phyloP scores from a whole-genome alignment of 371 early-diverging fungal species.

The Mortierella sp. region DNA sequence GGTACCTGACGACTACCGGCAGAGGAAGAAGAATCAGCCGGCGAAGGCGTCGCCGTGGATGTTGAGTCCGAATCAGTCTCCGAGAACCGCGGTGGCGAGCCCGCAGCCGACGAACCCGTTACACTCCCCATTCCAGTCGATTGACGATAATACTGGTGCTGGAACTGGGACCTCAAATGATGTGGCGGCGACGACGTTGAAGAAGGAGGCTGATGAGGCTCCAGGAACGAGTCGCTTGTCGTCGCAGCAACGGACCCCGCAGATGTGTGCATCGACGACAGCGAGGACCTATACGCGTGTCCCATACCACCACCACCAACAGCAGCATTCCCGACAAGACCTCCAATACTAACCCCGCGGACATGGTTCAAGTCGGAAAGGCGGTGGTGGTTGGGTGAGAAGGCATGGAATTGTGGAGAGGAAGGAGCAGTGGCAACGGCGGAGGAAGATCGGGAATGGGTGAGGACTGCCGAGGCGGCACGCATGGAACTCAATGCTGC shows the following conservation, averaged over 20 bases:
- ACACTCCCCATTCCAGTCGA: neutral
- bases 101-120: neutral
- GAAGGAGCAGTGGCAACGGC: neutral
- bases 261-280: constrained; percentile 32
- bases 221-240: constrained; percentile 23
- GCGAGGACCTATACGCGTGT: constrained; percentile 21
- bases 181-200: constrained; percentile 15
- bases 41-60: neutral
- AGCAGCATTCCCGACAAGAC: neutral
- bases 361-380: neutral
- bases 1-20: neutral
- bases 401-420: neutral
- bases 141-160: constrained; percentile 29
- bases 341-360: neutral
- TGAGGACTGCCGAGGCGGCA: constrained; percentile 25
- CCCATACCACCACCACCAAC: neutral
- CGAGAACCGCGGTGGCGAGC: constrained; percentile 9
- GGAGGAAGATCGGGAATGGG: neutral
- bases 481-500: constrained; percentile 24
- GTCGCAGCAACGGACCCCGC: constrained; percentile 6
- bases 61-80: constrained; percentile 9
- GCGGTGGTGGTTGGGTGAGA: neutral
- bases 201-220: constrained; percentile 26
- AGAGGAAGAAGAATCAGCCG: neutral
- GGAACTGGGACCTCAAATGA: constrained; percentile 27